Evolutionary conservation across 768 basidiomycete species (phyloP), one percentile per base, ranked within the genome.

Genomic region (Phlebiopsis flavidoalba): DNA sequence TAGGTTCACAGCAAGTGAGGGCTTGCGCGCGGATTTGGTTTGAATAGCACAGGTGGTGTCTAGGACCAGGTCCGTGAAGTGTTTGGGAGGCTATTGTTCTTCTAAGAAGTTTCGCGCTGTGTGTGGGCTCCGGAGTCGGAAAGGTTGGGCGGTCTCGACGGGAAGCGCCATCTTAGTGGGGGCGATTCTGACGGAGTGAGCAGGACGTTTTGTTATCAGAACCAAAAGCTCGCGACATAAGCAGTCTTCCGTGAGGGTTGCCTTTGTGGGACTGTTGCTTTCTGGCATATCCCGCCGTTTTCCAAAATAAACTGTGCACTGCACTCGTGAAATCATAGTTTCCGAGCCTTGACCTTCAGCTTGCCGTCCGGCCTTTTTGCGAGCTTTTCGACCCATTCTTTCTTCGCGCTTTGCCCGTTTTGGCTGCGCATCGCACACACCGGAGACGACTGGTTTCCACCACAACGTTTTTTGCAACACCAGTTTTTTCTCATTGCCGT

Each of bases 351-450:
- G 45, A 48, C 51, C 31, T 62, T 56, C 51, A 37, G 7, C 66
- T 70, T 58, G 48, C 69, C 53, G 55, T 72, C 72, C 50, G 68
- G 33, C 26, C 26, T 31, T 1, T 58, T 31, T 59, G 65, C 73
- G 53, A 82, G 69, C 62, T 73, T 79, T 37, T 73, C 72, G 62
- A 79, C 72, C 81, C 80, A 84, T 22, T 70, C 62, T 15, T n/a
- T 76, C 75, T 31, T 71, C 69, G 52, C 71, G 67, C 17, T 70
- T 68, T 76, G 77, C 53, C n/a, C 75, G 75, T 68, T 81, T 81
- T 36, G n/a, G 65, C 35, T 1, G 72, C 62, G 37, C 73, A 75
- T 37, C 72, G 75, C 19, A 74, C 72, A 45, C 75, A n/a, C 71
- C 8, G 80, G 77, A 5, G 76, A 78, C 1, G 67, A 63, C n/a